Evolutionary conservation across 208 protist genomes (phyloP).

Genomic region (Acanthamoeba quina): DNA sequence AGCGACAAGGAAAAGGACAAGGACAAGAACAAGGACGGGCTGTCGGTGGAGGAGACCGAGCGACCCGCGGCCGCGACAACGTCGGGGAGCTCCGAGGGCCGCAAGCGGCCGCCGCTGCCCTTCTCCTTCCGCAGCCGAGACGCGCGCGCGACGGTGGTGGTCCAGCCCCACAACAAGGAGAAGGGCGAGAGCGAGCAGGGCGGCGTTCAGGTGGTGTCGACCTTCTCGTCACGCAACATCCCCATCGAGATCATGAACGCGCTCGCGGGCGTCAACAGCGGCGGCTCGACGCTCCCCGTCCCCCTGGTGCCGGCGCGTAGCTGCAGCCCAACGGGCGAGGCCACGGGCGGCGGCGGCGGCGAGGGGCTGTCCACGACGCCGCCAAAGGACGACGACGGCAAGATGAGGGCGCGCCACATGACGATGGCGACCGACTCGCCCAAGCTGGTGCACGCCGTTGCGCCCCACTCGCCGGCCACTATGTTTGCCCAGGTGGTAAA

Average conservation of each 20-base stretch:
- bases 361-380: not conserved
- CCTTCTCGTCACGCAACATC: not conserved
- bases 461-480: conserved; percentile 21
- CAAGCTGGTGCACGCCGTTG: conserved; percentile 45
- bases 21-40: not conserved
- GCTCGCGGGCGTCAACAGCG: not conserved
- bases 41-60: not conserved
- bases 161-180: not conserved
- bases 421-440: not conserved
- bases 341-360: not conserved
- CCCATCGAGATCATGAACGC: not conserved
- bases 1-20: conserved; percentile 51
- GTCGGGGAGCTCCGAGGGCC: not conserved
- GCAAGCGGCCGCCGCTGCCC: conserved; percentile 9
- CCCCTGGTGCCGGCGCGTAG: not conserved
- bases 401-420: not conserved
- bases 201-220: conserved; percentile 12
- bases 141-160: not conserved
- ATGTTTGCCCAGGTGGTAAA: conserved; percentile 49
- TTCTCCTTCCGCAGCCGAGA: conserved; percentile 40
- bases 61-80: not conserved
- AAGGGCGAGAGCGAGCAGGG: not conserved
- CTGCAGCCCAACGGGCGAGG: not conserved
- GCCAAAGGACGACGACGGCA: not conserved
- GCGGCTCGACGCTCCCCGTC: not conserved